phyloP scores from a whole-genome alignment of 805 yeast genomes.

The Nakazawaea ishiwadae region DNA sequence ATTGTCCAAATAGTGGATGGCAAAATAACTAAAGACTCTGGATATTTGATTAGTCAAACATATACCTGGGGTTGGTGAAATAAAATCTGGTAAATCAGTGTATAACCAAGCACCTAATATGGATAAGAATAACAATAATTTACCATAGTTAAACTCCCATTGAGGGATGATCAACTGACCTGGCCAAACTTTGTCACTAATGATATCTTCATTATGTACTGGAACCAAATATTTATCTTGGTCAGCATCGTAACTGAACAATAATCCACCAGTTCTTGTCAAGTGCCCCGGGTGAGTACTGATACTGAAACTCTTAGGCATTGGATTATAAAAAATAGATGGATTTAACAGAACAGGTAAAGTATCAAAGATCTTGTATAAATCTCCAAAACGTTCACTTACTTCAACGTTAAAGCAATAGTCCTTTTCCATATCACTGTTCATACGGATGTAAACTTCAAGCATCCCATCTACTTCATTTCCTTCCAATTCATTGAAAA shows the following conservation, averaged over 20 bases:
- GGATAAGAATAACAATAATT: constrained; percentile 33
- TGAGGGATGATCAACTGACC: constrained; percentile 82
- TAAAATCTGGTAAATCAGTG: constrained; percentile 85
- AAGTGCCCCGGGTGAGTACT: constrained; percentile 72
- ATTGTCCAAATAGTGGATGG: constrained; percentile 31
- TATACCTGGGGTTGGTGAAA: constrained; percentile 90
- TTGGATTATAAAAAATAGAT: constrained; percentile 58
- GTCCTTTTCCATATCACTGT: constrained; percentile 80
- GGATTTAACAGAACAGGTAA: constrained; percentile 81
- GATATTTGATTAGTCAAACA: constrained; percentile 64
- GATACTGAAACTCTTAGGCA: constrained; percentile 62
- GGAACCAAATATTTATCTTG: constrained; percentile 40
- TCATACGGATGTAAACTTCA: constrained; percentile 73
- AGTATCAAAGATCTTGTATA: constrained; percentile 55
- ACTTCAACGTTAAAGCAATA: constrained; percentile 77
- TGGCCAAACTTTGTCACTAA: constrained; percentile 72
- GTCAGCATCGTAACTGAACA: constrained; percentile 60
- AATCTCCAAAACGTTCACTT: constrained; percentile 52
- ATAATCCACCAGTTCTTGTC: constrained; percentile 76
- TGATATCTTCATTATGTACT: constrained; percentile 40
- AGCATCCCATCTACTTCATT: constrained; percentile 15
- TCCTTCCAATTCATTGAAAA: constrained; percentile 13
- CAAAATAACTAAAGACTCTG: constrained; percentile 21
- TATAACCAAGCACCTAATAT: constrained; percentile 71
- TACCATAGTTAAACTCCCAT: constrained; percentile 49